These are phyloP conservation scores for Blastocystis sp. DNA, from an alignment of 352 stramenopile genomes.

Conservation along the genomic window DNA sequence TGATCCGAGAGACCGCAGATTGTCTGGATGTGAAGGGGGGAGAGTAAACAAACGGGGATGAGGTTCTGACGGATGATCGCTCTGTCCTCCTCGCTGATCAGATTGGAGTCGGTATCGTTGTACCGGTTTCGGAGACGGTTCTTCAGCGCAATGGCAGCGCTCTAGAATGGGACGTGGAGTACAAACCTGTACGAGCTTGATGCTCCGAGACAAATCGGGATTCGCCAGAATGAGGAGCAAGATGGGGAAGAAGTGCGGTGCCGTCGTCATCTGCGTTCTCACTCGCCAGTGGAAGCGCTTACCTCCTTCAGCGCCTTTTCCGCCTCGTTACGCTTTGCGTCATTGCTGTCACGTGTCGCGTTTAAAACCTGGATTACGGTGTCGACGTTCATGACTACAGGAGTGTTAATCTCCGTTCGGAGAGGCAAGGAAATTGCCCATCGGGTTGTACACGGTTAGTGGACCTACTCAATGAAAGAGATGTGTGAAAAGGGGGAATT, in stretches of 20 bases:
- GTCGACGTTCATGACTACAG: conserved; percentile 37
- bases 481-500: no score
- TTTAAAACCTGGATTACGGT: conserved; percentile 27
- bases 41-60: neutral
- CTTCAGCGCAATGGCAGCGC: conserved; percentile 39
- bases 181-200: neutral
- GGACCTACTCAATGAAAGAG: no score
- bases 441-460: no score
- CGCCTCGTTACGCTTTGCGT: neutral
- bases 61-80: conserved; percentile 13
- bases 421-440: no score
- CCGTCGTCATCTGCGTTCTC: neutral
- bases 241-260: conserved; percentile 31
- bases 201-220: neutral
- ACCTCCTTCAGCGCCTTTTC: conserved; percentile 14
- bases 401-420: neutral
- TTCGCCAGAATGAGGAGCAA: conserved; percentile 31
- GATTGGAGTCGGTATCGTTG: neutral
- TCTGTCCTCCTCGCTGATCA: conserved; percentile 16
- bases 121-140: conserved; percentile 29
- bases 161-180: neutral
- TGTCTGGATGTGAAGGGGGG: neutral
- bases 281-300: neutral
- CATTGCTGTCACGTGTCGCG: conserved; percentile 28
- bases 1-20: neutral